These are phyloP conservation scores for Solanum raphanifolium DNA, from an alignment of 257 asterid genomes.

Conservation along the genomic window DNA sequence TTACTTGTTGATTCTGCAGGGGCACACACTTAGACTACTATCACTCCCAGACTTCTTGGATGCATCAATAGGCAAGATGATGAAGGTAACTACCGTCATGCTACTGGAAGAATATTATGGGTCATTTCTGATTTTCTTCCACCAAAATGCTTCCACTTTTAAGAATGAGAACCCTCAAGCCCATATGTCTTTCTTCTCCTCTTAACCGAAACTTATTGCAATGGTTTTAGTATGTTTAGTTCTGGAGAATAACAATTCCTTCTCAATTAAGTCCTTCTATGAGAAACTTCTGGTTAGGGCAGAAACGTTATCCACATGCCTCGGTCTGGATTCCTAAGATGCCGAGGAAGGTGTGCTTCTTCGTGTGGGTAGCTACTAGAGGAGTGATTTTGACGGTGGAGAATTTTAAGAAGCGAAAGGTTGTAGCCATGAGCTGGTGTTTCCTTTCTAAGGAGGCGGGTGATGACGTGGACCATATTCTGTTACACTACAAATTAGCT, in stretches of 20 bases:
- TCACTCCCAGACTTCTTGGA: conserved; percentile 70
- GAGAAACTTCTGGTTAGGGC: neutral
- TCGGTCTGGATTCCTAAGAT: neutral
- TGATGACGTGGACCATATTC: neutral
- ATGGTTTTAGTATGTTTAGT: neutral
- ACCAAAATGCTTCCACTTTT: neutral
- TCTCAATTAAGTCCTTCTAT: neutral
- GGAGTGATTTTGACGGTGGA: neutral
- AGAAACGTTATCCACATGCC: neutral
- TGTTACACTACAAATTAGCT: neutral
- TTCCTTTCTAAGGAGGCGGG: neutral
- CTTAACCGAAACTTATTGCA: neutral
- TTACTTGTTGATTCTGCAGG: conserved; percentile 28
- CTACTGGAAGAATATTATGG: neutral
- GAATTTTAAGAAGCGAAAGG: neutral
- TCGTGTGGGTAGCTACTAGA: neutral
- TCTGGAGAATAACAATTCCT: neutral
- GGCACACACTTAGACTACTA: conserved; percentile 62
- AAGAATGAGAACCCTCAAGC: neutral
- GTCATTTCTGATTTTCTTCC: neutral
- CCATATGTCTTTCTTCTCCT: neutral
- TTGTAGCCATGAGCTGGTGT: neutral
- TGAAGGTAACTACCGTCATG: conserved; percentile 29
- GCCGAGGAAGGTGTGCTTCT: neutral
- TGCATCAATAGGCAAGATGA: conserved; percentile 58